Evolutionary conservation across 1,284 basidiomycete species (phyloP).

Genomic region (Naganishia liquefaciens): DNA sequence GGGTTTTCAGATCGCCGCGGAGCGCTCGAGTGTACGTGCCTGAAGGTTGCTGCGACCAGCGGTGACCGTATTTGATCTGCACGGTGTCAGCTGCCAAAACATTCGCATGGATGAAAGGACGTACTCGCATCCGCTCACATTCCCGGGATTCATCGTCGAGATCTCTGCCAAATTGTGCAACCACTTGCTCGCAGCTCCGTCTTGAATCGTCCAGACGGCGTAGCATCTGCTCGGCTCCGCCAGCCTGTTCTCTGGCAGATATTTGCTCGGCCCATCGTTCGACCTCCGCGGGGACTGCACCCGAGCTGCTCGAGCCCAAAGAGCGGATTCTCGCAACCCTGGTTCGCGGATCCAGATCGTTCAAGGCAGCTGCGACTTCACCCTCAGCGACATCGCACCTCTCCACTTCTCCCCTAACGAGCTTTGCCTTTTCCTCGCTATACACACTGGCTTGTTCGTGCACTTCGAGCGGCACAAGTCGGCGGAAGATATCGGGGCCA

Average conservation of each 20-base stretch:
- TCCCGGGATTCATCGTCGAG: slow-evolving; percentile 76
- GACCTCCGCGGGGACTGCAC: slow-evolving; percentile 68
- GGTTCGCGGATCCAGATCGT: slow-evolving; percentile 77
- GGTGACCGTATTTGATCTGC: slow-evolving; percentile 76
- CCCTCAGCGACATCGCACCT: slow-evolving; percentile 78
- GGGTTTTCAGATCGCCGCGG: slow-evolving; percentile 77
- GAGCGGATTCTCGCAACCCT: slow-evolving; percentile 74
- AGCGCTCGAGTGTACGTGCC: slow-evolving; percentile 69
- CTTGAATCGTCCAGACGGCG: slow-evolving; percentile 66
- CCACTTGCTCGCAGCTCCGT: slow-evolving; percentile 62
- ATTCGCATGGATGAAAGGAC: slow-evolving; percentile 27
- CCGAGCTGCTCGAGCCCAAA: slow-evolving; percentile 64
- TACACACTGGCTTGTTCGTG: slow-evolving; percentile 96
- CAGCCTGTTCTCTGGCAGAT: slow-evolving; percentile 66
- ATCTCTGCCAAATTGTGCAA: slow-evolving; percentile 64
- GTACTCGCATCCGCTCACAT: slow-evolving; percentile 73
- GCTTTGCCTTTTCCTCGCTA: slow-evolving; percentile 97
- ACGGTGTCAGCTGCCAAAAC: background rate
- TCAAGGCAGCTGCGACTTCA: slow-evolving; percentile 76
- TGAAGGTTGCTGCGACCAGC: slow-evolving; percentile 87
- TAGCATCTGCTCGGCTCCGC: slow-evolving; percentile 57
- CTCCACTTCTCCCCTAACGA: slow-evolving; percentile 87
- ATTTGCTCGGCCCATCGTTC: slow-evolving; percentile 77
- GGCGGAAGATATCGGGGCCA: slow-evolving; percentile 85
- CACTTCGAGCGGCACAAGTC: slow-evolving; percentile 87